Percentiles rank a stretch among this genome's conserved stretches.
Conservation (phyloP, 495 filamentous ascomycete species). For the Letharia columbiana region DNA sequence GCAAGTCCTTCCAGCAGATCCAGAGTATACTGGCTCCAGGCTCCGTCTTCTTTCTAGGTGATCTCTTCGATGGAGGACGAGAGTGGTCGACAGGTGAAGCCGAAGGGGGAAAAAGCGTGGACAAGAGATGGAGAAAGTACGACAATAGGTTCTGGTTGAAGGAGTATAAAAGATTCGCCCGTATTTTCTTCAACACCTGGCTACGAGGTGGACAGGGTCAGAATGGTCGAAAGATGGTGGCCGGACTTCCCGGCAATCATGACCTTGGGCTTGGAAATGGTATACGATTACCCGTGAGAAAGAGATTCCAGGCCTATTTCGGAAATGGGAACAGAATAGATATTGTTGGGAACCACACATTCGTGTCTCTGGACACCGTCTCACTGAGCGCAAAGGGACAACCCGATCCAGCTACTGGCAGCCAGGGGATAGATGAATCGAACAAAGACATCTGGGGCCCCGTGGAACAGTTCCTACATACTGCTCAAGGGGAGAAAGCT, state of each 20-base stretch:
- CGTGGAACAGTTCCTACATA: slow-evolving; percentile 64
- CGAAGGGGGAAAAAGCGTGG: slow-evolving; percentile 39
- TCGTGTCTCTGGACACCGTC: slow-evolving; percentile 82
- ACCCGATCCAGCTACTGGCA: slow-evolving; percentile 40
- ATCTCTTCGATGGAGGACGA: slow-evolving; percentile 91
- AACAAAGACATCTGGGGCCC: slow-evolving; percentile 64
- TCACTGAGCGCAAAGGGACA: slow-evolving; percentile 69
- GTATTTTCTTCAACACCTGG: slow-evolving; percentile 68
- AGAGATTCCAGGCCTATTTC: slow-evolving; percentile 81
- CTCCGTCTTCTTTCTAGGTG: slow-evolving; percentile 82
- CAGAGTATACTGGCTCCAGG: slow-evolving; percentile 65
- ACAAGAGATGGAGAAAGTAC: slow-evolving; percentile 66
- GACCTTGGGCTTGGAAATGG: slow-evolving; percentile 89
- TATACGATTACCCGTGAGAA: slow-evolving; percentile 66
- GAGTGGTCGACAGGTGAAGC: slow-evolving; percentile 74
- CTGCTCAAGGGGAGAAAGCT: slow-evolving; percentile 41
- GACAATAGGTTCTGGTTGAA: slow-evolving; percentile 70
- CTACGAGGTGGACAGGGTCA: slow-evolving; percentile 11
- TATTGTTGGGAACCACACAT: slow-evolving; percentile 88
- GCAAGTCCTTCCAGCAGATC: slow-evolving; percentile 64
- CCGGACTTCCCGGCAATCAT: slow-evolving; percentile 87
- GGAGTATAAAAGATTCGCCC: slow-evolving; percentile 71
- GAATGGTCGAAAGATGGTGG: slow-evolving; percentile 56
- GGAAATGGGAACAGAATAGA: slow-evolving; percentile 82
- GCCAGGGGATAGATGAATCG: slow-evolving; percentile 31